Evolutionary conservation across 345 rosid species (phyloP), one percentile per base, ranked within the genome.

Genomic region (Erysimum cheiranthoides): DNA sequence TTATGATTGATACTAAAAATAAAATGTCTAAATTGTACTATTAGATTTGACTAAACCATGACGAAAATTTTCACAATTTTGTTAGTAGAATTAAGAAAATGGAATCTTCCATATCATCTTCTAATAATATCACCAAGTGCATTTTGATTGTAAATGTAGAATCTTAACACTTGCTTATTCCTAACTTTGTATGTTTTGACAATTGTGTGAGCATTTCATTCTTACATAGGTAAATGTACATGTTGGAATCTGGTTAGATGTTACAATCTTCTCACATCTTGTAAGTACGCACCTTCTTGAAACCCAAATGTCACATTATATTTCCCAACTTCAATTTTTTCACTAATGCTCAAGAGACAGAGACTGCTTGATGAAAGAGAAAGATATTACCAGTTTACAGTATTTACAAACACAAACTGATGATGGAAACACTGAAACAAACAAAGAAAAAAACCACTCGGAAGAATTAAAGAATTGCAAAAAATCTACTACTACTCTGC

Each of bases 381-480:
- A 68, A 8, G 62, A 68, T 39, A 30, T n/a, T n/a, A 8, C 73
- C 35, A 50, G 45, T 31, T 60, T 52, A 21, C 39, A 50, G 31
- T 79, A 85, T 84, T 78, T 88, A 84, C 89, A 84, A 27, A 76
- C 71, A 63, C 47, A 61, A 59, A 56, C 13, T 63, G 60, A 34
- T 70, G 28, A 61, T 7, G 16, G 25, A 62, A 59, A 18, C 40
- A 39, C 53, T 31, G 32, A 28, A 16, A 57, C 9, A 32, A 53
- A 9, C 30, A 63, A 58, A 27, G 36, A 50, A 43, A 36, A 65
- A 57, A 51, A 64, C 61, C 46, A 77, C 60, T 30, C 30, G 59
- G 66, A 84, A 73, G 80, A 85, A 85, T 81, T 13, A 85, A 88
- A 86, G 84, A 86, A 88, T 88, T 69, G 18, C 74, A 72, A 18